phyloP scores from a whole-genome alignment of 164 flowering plant genomes.

The Magnolia officinalis region DNA sequence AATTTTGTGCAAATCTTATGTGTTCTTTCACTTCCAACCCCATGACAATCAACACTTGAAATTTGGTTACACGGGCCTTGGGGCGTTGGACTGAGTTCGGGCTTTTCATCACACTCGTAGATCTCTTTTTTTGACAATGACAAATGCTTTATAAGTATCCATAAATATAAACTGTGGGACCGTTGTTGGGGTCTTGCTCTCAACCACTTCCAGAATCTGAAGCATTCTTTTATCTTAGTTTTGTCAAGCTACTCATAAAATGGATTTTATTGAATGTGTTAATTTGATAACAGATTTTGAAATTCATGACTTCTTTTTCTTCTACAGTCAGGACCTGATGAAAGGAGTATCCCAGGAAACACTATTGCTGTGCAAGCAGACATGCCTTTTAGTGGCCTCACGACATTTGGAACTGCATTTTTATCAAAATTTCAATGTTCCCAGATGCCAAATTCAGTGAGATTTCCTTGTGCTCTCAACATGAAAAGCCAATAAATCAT shows the following conservation, averaged over 20 bases:
- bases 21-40: too few relatives aligned
- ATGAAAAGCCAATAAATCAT: neutral
- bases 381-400: constrained; percentile 93
- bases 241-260: neutral
- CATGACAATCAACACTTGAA: too few relatives aligned
- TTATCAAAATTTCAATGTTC: constrained; percentile 98
- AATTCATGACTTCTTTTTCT: neutral
- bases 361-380: constrained; percentile 98
- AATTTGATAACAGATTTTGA: neutral
- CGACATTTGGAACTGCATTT: constrained; percentile 88
- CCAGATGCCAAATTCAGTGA: constrained; percentile 95
- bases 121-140: neutral
- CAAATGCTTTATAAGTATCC: neutral
- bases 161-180: neutral
- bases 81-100: neutral
- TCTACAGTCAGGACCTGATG: constrained; percentile 86
- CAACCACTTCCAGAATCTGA: neutral
- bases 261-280: neutral
- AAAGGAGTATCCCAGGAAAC: constrained; percentile 91
- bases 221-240: neutral
- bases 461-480: constrained; percentile 23
- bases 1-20: too few relatives aligned
- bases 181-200: neutral
- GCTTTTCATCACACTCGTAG: neutral
- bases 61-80: too few relatives aligned